Evolutionary conservation across 1,139 yeast genomes (phyloP), one percentile per base, ranked within the genome.

Genomic region (Pichia sp.): DNA sequence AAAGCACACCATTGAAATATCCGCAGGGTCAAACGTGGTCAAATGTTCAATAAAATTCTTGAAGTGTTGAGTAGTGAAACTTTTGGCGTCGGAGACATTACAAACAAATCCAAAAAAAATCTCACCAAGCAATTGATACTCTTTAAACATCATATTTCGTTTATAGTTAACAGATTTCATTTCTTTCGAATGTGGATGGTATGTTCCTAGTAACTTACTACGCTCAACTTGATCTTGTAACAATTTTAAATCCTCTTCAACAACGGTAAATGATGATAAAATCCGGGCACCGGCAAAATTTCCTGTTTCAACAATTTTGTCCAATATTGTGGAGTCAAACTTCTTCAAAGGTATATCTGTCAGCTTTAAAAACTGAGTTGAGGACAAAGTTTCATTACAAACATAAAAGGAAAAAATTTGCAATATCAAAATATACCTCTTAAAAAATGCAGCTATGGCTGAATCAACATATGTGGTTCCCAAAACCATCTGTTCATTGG

Each of bases 71-170:
- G 65, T 52, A 21, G 57, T 50, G 12, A 48, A 33, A 9, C 10
- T 8, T 15, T 28, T 35, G 5, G 32, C 18, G 12, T 20, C 24
- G 19, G 12, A 1, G 35, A 14, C 19, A 8, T 20, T 4, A 31
- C 22, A 18, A 42, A 44, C 59, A 40, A 72, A 59, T 11, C 81
- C 76, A 53, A 59, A 76, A 24, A 82, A 62, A 4, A 86, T 64
- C 55, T 79, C 83, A 32, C 91, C 82, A 45, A 89, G 62, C 3
- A 71, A 57, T 52, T 85, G 95, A 57, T 88, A 95, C 52, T 79
- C 80, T 38, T 66, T 67, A 44, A 77, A 70, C 26, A 84, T 63
- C 50, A 77, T 78, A 39, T 74, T 74, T 46, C 85, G 75, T 53
- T 83, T 73, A 52, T 73, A 77, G 37, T 68, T 68, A 37, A 79